Evolutionary conservation across 2,329 filamentous ascomycete genomes (phyloP).

Genomic region (Lizonia empirigonia): DNA sequence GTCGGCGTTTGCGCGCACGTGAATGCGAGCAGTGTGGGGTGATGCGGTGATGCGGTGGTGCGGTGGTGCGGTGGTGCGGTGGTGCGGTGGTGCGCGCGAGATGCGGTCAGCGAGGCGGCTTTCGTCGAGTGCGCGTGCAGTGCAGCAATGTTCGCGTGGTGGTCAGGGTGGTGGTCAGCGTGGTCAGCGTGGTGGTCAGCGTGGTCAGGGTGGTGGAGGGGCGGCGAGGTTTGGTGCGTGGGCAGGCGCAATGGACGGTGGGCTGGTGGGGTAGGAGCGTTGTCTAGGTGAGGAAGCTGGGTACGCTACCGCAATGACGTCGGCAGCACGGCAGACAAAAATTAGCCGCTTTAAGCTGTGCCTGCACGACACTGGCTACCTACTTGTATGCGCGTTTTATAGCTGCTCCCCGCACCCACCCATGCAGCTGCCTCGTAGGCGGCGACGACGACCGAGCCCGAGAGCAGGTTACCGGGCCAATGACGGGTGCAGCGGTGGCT

Average conservation of each 20-base stretch:
- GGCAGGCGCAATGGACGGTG: slow-evolving; percentile 11
- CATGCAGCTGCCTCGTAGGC: slow-evolving; percentile 13
- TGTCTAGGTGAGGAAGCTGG: slow-evolving; percentile 15
- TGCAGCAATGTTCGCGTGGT: too few species aligned
- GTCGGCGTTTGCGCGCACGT: slow-evolving; percentile 19
- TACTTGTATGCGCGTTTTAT: slow-evolving; percentile 7
- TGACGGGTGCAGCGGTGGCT: not conserved
- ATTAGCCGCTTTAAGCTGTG: slow-evolving; percentile 7
- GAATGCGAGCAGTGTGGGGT: slow-evolving; percentile 14
- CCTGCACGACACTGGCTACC: slow-evolving; percentile 13
- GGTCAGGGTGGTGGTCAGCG: not conserved
- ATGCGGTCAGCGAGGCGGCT: not conserved
- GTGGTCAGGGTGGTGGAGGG: slow-evolving; percentile 7
- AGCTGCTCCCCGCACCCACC: slow-evolving; percentile 3
- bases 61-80: too few species aligned
- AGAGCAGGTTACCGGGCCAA: not conserved
- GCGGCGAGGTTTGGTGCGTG: slow-evolving; percentile 9
- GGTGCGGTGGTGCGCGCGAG: slow-evolving; percentile 4
- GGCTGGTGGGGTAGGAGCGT: slow-evolving; percentile 14
- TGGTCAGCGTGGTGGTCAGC: not conserved
- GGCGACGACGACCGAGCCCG: not conserved
- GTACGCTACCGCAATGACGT: slow-evolving; percentile 11
- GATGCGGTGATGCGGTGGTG: slow-evolving; percentile 2
- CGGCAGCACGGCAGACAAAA: not conserved
- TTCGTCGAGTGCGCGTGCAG: too few species aligned